A percentile compares a stretch with the other conserved stretches of the same genome.
Conservation (phyloP, 768 basidiomycete genomes). For the Naganishia friedmannii region DNA sequence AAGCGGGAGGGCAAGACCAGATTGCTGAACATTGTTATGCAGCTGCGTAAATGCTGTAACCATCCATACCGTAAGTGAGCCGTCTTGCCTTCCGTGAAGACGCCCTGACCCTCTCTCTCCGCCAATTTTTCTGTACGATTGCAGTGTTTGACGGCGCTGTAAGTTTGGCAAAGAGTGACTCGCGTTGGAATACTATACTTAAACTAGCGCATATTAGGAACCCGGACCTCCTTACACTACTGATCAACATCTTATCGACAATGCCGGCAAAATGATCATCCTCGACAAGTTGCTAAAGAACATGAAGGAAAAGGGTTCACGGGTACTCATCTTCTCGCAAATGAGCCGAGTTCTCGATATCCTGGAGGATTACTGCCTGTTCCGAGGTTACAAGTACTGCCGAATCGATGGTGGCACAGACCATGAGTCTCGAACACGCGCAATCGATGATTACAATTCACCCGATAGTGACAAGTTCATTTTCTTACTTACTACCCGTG, state of each 20-base stretch:
- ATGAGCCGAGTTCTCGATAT: constrained; percentile 99
- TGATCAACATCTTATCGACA: constrained; percentile 90
- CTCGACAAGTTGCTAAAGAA: constrained; percentile 83
- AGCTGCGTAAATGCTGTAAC: constrained; percentile 60
- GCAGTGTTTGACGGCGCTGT: constrained; percentile 51
- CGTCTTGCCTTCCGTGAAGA: constrained; percentile 3
- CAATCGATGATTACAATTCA: constrained; percentile 97
- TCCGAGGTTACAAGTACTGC: constrained; percentile 86
- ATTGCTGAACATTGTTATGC: constrained; percentile 99
- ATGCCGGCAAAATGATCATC: constrained; percentile 95
- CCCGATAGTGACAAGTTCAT: constrained; percentile 92
- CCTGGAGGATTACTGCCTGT: constrained; percentile 92
- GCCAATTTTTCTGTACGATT: background rate
- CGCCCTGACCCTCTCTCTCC: background rate
- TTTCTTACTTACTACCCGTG: constrained; percentile 92
- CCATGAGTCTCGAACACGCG: constrained; percentile 89
- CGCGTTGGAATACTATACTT: no score
- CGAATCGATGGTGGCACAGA: constrained; percentile 94
- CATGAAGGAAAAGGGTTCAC: constrained; percentile 89
- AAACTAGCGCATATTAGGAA: constrained; percentile 58
- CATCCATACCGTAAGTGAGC: constrained; percentile 52
- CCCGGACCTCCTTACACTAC: constrained; percentile 98
- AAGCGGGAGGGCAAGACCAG: constrained; percentile 99
- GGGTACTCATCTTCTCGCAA: constrained; percentile 95
- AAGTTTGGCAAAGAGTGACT: constrained; percentile 17